These are phyloP conservation scores for Lunasporangiospora selenospora DNA, from an alignment of 192 early-diverging fungal genomes.

Conservation along the genomic window DNA sequence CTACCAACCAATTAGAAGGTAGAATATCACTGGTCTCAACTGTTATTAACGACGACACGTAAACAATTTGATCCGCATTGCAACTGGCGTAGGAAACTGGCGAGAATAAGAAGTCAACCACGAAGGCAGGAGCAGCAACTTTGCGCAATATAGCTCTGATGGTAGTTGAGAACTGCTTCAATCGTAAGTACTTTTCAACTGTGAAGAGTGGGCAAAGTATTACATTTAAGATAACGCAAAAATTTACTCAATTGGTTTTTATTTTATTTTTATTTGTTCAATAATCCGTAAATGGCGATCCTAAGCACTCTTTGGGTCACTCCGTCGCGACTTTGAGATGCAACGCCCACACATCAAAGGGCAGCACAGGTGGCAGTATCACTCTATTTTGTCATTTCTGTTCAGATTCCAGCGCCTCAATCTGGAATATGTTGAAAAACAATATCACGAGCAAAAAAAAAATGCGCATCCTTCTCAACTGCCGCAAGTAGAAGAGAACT, in stretches of 20 bases:
- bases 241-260: too few species aligned
- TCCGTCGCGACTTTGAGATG: slow-evolving; percentile 49
- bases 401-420: slow-evolving; percentile 41
- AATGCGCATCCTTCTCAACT: not conserved
- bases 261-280: not conserved
- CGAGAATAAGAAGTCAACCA: slow-evolving; percentile 32
- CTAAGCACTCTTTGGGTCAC: slow-evolving; percentile 44
- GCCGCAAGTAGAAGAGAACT: slow-evolving; percentile 3
- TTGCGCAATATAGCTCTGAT: slow-evolving; percentile 31
- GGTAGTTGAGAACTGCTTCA: slow-evolving; percentile 54
- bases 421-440: slow-evolving; percentile 15
- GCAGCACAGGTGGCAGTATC: slow-evolving; percentile 46
- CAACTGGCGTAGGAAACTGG: slow-evolving; percentile 18
- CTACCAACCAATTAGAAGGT: too few species aligned
- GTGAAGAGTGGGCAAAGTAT: too few species aligned
- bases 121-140: slow-evolving; percentile 8
- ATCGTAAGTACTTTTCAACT: slow-evolving; percentile 51
- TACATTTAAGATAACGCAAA: too few species aligned
- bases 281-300: not conserved
- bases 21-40: too few species aligned
- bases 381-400: slow-evolving; percentile 49
- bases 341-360: slow-evolving; percentile 49
- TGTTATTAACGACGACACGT: too few species aligned
- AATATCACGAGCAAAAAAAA: slow-evolving; percentile 17
- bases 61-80: too few species aligned